These are phyloP conservation scores for Podila epicladia DNA, from an alignment of 192 early-diverging fungal genomes.

Conservation along the genomic window DNA sequence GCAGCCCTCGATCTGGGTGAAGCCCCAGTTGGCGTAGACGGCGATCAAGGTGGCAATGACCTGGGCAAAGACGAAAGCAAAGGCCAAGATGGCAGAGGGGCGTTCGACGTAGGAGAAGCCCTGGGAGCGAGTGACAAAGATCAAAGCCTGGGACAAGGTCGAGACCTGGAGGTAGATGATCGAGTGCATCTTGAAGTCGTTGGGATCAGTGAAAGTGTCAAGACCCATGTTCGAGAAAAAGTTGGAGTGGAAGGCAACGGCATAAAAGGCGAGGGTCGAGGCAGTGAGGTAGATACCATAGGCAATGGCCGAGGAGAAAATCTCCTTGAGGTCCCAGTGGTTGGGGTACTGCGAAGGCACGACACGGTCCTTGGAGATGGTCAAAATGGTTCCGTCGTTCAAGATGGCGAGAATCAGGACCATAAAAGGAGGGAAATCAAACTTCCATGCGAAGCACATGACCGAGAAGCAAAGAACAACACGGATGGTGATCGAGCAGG, in stretches of 20 bases:
- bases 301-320: constrained; percentile 87
- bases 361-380: constrained; percentile 90
- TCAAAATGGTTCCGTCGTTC: constrained; percentile 94
- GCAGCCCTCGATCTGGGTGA: constrained; percentile 75
- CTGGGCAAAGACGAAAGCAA: constrained; percentile 77
- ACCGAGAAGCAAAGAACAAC: constrained; percentile 77
- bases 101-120: constrained; percentile 82
- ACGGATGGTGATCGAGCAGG: constrained; percentile 89
- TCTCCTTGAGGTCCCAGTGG: constrained; percentile 91
- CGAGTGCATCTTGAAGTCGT: constrained; percentile 75
- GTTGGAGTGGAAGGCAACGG: constrained; percentile 66
- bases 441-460: constrained; percentile 81
- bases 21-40: constrained; percentile 84
- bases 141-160: constrained; percentile 80
- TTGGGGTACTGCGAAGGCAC: constrained; percentile 83
- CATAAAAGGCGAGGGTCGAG: constrained; percentile 81
- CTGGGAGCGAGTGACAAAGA: constrained; percentile 81
- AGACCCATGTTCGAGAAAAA: constrained; percentile 77
- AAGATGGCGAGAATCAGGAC: constrained; percentile 90
- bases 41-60: constrained; percentile 82
- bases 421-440: constrained; percentile 85
- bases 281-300: constrained; percentile 86
- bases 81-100: constrained; percentile 72
- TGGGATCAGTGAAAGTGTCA: constrained; percentile 37
- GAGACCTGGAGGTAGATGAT: constrained; percentile 86